Conservation (phyloP, 129 eudicot species). For the Pittosporum tobira region DNA sequence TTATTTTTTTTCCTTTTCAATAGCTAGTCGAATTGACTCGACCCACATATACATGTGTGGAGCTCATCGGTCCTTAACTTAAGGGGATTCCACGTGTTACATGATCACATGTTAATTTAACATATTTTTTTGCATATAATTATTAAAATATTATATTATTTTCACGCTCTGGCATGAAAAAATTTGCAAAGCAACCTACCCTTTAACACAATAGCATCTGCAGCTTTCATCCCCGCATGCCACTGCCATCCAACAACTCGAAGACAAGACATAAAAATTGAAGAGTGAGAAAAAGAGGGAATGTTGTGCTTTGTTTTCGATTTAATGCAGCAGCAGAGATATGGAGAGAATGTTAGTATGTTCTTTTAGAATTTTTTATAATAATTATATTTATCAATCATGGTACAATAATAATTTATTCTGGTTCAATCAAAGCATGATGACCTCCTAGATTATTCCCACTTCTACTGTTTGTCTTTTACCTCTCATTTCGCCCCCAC, state of each 20-base stretch:
- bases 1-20: too few relatives aligned
- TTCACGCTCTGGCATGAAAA: not conserved
- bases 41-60: too few relatives aligned
- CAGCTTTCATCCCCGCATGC: conserved; percentile 79
- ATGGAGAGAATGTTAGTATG: conserved; percentile 26
- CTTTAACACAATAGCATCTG: conserved; percentile 18
- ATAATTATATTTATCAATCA: not conserved
- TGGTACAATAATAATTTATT: conserved; percentile 11
- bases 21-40: too few relatives aligned
- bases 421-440: conserved; percentile 30
- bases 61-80: too few relatives aligned
- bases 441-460: conserved; percentile 31
- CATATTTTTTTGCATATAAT: too few relatives aligned
- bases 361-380: conserved; percentile 1
- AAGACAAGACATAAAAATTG: conserved; percentile 33
- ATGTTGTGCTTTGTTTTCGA: conserved; percentile 22
- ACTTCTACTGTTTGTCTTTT: conserved; percentile 34
- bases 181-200: not conserved
- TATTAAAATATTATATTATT: too few relatives aligned
- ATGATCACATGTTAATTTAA: too few relatives aligned
- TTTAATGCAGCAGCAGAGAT: not conserved
- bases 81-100: too few relatives aligned
- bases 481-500: conserved; percentile 13
- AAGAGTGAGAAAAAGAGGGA: conserved; percentile 16
- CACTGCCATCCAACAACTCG: conserved; percentile 53